Base-by-base conservation (phyloP, 2,329 filamentous ascomycete species). In the Pseudocercospora vitis region DNA sequence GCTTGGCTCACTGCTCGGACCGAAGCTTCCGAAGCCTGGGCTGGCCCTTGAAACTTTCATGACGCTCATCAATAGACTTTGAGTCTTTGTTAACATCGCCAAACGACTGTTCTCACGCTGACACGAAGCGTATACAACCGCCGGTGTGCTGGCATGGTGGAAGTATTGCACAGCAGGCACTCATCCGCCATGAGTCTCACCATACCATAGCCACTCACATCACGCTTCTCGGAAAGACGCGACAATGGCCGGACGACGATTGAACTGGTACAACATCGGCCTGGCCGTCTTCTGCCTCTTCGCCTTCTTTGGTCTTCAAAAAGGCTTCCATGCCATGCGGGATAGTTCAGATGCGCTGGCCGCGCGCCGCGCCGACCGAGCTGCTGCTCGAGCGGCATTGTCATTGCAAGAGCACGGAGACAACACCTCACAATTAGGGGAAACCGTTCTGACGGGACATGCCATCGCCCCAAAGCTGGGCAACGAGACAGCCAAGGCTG, bases 381-480 rank as follows among this genome's bases (percentile, higher is more conserved):
- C n/a, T 7, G 40, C 47, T 42, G 26, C 47, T 18, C 52, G 32
- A 19, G n/a, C 28, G n/a, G 19, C 50, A 18, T 16, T 29, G 4
- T 12, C 48, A 28, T 29, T 53, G 6, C 39, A 44, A 11, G 45
- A 47, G 21, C 21, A 45, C 1, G 37, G 29, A 1, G 44, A 45
- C 14, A 35, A 47, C 12, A 26, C 42, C 19, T 47, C 52, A 11
- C 55, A 52, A 19, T 33, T 55, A 4, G 52, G 31, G n/a, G 42
- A 60, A 24, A 42, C 53, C 6, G 48, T 51, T 7, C 26, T 61
- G 14, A 46, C 45, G 3, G 58, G 58, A 31, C 83, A 83, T 51
- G 85, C 84, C 3, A 92, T 91, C 65, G 88, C 88, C 47, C 86
- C 88, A 1, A 91, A 89, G 73, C 76, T 94, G 49, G 89, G 88